Evolutionary conservation across 495 filamentous ascomycete genomes (phyloP), one percentile per base, ranked within the genome.

Genomic region (Coniosporium apollinis): DNA sequence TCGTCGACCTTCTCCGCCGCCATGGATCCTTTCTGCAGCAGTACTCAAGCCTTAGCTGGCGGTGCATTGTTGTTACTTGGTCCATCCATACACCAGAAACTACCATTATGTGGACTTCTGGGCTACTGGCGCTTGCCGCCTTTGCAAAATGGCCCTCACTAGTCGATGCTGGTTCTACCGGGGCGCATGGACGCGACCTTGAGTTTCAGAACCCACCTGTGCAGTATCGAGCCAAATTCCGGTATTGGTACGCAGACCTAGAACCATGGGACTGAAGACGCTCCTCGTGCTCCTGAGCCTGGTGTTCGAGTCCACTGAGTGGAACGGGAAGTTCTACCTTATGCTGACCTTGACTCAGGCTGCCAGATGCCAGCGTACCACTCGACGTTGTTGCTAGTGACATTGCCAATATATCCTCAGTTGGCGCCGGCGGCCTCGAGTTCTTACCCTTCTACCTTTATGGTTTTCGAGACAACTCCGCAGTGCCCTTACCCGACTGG

Each of bases 311-410:
- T 7, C 24, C 13, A 26, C 13, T 13, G 8, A 8, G 8, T 8
- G 24, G 24, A 26, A 7, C 7, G 7, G 24, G 24, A 7, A 26
- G 13, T 26, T 7, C 24, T 26, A 26, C 13, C 24, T 26, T 8
- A 26, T 8, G 7, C 24, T 26, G 13, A 26, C 24, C 7, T 7
- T 13, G 7, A 7, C 58, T 52, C 32, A 60, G 57, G 57, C 47
- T 66, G 2, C 61, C 61, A 1, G 62, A 66, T 41, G 58, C 60
- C 5, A 47, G 44, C n/a, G 57, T 66, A 10, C 41, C 58, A 28
- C 17, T 40, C 2, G 22, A 36, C 5, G 40, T 44, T 9, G 45
- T 66, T 0, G 39, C 42, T 3, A 28, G 44, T 7, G 54, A 67
- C 33, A 55, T 67, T 22, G 48, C 44, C 18, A 41, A 45, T 18